A percentile compares a stretch with the other conserved stretches of the same genome.
phyloP scores from a whole-genome alignment of 2,329 filamentous ascomycete genomes.

The Phialophora macrospora region DNA sequence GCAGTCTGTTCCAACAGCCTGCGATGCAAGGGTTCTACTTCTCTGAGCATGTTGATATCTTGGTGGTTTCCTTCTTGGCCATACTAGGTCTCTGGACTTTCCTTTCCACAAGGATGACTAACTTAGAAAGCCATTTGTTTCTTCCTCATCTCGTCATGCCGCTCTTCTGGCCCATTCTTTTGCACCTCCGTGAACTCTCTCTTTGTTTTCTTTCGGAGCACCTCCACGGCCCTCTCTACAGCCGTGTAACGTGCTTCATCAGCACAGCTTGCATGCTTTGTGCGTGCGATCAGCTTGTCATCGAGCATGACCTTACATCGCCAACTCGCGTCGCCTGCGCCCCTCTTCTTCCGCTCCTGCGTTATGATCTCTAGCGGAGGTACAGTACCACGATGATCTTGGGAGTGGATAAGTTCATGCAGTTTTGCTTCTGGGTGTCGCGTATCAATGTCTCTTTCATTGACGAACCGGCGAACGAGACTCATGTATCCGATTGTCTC shows the following conservation, averaged over 20 bases:
- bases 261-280: constrained; percentile 23
- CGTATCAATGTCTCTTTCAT: constrained; percentile 25
- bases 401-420: not conserved
- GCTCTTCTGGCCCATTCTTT: not conserved
- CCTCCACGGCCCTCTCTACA: constrained; percentile 28
- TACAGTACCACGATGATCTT: not conserved
- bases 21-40: not conserved
- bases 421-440: constrained; percentile 24
- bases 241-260: constrained; percentile 32
- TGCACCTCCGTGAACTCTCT: not conserved
- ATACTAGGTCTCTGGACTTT: not conserved
- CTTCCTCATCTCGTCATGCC: not conserved
- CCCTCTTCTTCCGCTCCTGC: constrained; percentile 6
- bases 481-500: constrained; percentile 64
- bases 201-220: constrained; percentile 13
- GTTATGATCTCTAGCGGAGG: constrained; percentile 2
- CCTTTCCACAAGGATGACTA: not conserved
- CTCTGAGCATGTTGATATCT: not conserved
- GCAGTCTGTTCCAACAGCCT: not conserved
- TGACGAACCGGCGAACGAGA: constrained; percentile 35
- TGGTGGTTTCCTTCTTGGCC: not conserved
- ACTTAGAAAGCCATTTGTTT: not conserved
- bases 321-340: constrained; percentile 12
- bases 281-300: constrained; percentile 18
- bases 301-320: constrained; percentile 28